A percentile compares a stretch with the other conserved stretches of the same genome.
These are phyloP conservation scores for Eutypa lata DNA, from an alignment of 2,329 filamentous ascomycete genomes.

Conservation along the genomic window DNA sequence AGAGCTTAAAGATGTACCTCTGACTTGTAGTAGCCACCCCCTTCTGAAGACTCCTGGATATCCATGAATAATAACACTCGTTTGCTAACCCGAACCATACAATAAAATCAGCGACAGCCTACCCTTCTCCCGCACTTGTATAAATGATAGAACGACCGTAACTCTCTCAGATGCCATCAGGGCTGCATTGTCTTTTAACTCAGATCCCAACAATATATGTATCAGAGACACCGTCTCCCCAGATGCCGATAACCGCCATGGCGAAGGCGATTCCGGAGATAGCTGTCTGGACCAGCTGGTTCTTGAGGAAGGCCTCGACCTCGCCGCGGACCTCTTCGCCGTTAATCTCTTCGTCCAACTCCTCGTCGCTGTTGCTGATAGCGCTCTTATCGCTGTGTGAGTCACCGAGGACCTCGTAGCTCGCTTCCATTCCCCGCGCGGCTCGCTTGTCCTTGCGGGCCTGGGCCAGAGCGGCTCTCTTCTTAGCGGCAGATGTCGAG, in stretches of 20 bases:
- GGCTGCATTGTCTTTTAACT: background rate
- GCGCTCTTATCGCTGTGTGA: slow-evolving; percentile 49
- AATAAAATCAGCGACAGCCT: background rate
- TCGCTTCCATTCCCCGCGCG: slow-evolving; percentile 60
- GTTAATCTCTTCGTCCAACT: slow-evolving; percentile 48
- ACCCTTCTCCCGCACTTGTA: background rate
- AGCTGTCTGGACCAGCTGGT: slow-evolving; percentile 51
- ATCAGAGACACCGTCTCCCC: slow-evolving; percentile 54
- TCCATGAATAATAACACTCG: background rate
- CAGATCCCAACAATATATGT: slow-evolving; percentile 19
- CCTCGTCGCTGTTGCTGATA: slow-evolving; percentile 31
- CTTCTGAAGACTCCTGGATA: slow-evolving; percentile 2
- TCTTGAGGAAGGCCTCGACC: slow-evolving; percentile 53
- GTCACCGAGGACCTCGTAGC: slow-evolving; percentile 64
- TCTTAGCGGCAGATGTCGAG: slow-evolving; percentile 21
- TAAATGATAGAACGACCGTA: background rate
- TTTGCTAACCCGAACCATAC: no score
- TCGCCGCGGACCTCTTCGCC: slow-evolving; percentile 59
- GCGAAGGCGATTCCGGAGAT: slow-evolving; percentile 55
- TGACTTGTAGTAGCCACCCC: background rate
- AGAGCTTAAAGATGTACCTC: background rate
- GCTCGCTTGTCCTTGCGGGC: slow-evolving; percentile 26
- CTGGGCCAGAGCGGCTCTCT: slow-evolving; percentile 27
- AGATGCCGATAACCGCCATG: slow-evolving; percentile 62
- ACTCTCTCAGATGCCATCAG: background rate